phyloP scores from a whole-genome alignment of 352 stramenopile species.

The Thalassiosira ordinaria region DNA sequence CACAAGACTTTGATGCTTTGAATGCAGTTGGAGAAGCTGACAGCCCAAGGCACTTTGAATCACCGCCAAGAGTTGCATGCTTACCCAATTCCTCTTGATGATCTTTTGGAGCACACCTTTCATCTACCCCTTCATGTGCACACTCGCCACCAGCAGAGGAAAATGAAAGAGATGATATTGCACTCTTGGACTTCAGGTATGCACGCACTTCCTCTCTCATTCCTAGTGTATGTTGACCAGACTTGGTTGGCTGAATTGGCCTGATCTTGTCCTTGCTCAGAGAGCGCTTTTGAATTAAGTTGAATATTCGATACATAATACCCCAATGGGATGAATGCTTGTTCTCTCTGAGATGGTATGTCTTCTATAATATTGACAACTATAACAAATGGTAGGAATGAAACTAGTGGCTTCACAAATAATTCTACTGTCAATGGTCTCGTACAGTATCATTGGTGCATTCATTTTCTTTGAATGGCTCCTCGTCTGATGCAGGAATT shows the following conservation, averaged over 20 bases:
- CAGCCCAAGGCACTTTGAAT: background rate
- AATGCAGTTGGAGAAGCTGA: background rate
- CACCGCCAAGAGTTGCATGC: background rate
- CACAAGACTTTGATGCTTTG: background rate
- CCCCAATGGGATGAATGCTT: conserved; percentile 13
- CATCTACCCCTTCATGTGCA: conserved; percentile 11
- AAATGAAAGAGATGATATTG: conserved; percentile 33
- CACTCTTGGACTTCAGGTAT: conserved; percentile 23
- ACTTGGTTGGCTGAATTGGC: background rate
- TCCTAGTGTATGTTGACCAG: background rate
- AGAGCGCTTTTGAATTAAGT: conserved; percentile 18
- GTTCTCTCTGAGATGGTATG: background rate
- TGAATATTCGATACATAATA: conserved; percentile 15
- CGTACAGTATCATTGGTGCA: background rate
- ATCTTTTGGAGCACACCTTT: background rate
- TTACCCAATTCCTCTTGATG: background rate
- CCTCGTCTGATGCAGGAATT: conserved; percentile 1
- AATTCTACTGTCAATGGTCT: background rate
- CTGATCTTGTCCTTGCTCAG: background rate
- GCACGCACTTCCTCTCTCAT: conserved; percentile 28
- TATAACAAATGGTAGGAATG: background rate
- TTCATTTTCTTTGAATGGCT: conserved; percentile 30
- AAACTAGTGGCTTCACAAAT: background rate
- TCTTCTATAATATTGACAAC: too few relatives aligned
- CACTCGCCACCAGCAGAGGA: conserved; percentile 23